Evolutionary conservation across 2,329 filamentous ascomycete species (phyloP), one percentile per base, ranked within the genome.

Genomic region (Pseudocercospora eumusae): DNA sequence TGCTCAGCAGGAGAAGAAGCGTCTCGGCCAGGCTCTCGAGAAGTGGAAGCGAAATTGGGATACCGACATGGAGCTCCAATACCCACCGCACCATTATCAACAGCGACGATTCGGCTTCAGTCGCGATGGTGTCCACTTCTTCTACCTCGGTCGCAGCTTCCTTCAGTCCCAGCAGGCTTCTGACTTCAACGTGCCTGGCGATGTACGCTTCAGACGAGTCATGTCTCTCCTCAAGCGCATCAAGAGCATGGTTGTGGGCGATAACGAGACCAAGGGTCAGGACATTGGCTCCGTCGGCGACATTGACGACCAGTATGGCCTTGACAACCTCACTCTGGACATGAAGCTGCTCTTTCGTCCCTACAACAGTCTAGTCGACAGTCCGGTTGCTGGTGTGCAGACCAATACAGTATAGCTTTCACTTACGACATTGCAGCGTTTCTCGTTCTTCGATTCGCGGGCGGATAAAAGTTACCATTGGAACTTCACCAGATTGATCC

Each of bases 11-110:
- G 81, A 81, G 36, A 77, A 80, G 65, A 77, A 78, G 63, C 75
- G 76, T 4, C 78, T 80, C 20, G 78, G 76, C 56, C 75, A 75
- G 52, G 87, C 87, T 15, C 79, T 92, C 44, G 85, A 88, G 65
- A 88, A 89, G 69, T 91, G 89, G 84, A 91, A 91, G 76, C 79
- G 79, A 18, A 84, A 82, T 64, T 91, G 89, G 88, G 88, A 91
- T 71, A 76, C 80, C 61, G 89, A 92, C 69, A 87, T 90, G 79
- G 79, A 82, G 11, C 77, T 83, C 40, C 88, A 92, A 71, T 91
- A 90, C 64, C 85, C 86, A 6, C 84, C 78, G 23, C 71, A 74
- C 5, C 78, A 77, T n/a, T 72, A 78, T 5, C 79, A 79, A n/a
- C 83, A 83, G 55, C 80, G 82, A 53, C 84, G 88, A 15, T 83